Base-by-base conservation (phyloP, 495 filamentous ascomycete species). In the Hyaloscypha finlandica region DNA sequence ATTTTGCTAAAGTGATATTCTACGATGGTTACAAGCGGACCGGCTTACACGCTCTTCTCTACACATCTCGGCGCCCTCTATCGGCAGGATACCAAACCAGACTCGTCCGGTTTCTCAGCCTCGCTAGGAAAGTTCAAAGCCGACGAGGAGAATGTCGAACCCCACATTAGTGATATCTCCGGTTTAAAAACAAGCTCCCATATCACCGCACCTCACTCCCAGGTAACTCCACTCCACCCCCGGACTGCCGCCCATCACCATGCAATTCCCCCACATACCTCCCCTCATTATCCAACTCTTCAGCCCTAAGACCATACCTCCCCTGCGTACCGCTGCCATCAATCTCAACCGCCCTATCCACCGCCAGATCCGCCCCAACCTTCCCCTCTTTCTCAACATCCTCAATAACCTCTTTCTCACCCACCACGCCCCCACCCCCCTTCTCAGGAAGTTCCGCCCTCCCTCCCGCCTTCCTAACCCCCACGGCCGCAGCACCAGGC, bases 221-320 rank as follows among this genome's bases (percentile, higher is more conserved):
- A 6, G 8, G 6, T 25, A 56, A 56, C 53, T 29, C 53, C 6
- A 56, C 51, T 25, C 51, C n/a, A 4, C 42, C 42, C 42, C 53
- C 53, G 30, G 30, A 56, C 59, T 61, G 59, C 29, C 59, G 6
- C 33, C 59, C 59, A 61, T 61, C 59, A 1, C 59, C 59, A 48
- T 61, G 59, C 37, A 61, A 29, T n/a, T 61, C 59, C 20, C 59
- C 59, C 14, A 48, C 59, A 61, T 61, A 61, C 59, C 59, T 35
- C 3, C 59, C 59, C 16, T 29, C 37, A 42, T 1, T 11, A 61
- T 61, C 59, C 37, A 61, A 39, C 59, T 61, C 59, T 19, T 61
- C 59, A 48, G 59, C 35, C 20, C 59, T 45, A 8, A 61, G 29
- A 2, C 59, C 59, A 48, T 61, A 48, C 29, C 37, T 61, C 20